Conservation (phyloP, 2,329 filamentous ascomycete species). For the Penicillium sp. region DNA sequence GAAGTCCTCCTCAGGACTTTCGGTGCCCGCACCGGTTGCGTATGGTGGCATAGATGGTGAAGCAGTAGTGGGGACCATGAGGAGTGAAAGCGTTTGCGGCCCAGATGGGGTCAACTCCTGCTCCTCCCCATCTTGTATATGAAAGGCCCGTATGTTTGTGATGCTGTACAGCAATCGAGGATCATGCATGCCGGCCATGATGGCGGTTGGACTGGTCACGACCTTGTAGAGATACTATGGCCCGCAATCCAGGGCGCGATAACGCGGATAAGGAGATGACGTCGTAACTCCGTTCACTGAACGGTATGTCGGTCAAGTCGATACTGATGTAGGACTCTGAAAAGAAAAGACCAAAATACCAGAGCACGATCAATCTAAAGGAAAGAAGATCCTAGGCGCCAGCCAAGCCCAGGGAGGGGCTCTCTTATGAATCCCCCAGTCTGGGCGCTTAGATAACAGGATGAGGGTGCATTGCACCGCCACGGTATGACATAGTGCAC, state of each 20-base stretch:
- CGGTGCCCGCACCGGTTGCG: constrained; percentile 56
- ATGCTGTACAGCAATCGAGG: constrained; percentile 51
- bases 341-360: background rate
- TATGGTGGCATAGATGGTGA: constrained; percentile 54
- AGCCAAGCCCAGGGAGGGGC: constrained; percentile 15
- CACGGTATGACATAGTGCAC: constrained; percentile 20
- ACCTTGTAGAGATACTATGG: background rate
- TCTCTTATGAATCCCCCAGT: constrained; percentile 14
- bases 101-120: constrained; percentile 78
- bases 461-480: constrained; percentile 22
- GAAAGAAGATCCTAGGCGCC: constrained; percentile 1
- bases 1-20: constrained; percentile 78
- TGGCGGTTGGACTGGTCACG: background rate
- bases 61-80: constrained; percentile 93
- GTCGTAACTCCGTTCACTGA: constrained; percentile 6
- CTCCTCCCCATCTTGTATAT: constrained; percentile 86
- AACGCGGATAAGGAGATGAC: constrained; percentile 21
- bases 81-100: constrained; percentile 83
- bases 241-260: constrained; percentile 13
- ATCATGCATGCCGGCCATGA: constrained; percentile 34
- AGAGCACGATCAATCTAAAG: constrained; percentile 2
- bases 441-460: constrained; percentile 25
- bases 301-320: background rate
- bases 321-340: background rate
- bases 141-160: constrained; percentile 85